Conservation (phyloP, 75 land plant genomes). For the Picea sitchensis region DNA sequence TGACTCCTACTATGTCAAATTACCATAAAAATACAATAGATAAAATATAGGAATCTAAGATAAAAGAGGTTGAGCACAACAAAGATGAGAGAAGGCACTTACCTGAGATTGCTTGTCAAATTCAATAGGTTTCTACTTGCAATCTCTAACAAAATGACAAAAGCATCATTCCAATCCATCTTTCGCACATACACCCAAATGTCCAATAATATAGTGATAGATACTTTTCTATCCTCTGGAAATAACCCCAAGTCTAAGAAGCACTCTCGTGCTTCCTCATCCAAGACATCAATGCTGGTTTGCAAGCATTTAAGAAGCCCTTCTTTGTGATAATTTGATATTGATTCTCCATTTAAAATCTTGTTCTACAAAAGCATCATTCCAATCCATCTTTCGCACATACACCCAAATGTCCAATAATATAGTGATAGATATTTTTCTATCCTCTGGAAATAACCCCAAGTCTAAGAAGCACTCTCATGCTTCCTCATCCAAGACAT, state of each 20-base stretch:
- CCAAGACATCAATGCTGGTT: slow-evolving; percentile 31
- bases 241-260: slow-evolving; percentile 56
- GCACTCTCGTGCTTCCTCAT: slow-evolving; percentile 33
- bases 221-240: slow-evolving; percentile 55
- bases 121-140: slow-evolving; percentile 45
- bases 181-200: slow-evolving; percentile 52
- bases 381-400: no score
- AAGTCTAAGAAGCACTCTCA: no score
- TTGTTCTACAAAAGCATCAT: no score
- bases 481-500: no score
- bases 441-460: no score
- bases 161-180: slow-evolving; percentile 50
- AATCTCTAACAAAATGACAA: slow-evolving; percentile 44
- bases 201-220: slow-evolving; percentile 42
- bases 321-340: slow-evolving; percentile 49
- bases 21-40: not conserved
- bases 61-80: not conserved
- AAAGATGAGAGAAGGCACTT: not conserved
- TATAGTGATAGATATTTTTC: no score
- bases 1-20: not conserved
- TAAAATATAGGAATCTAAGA: no score
- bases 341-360: slow-evolving; percentile 29
- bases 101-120: slow-evolving; percentile 29
- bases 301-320: slow-evolving; percentile 45
- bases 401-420: no score